These are phyloP conservation scores for Penicillium sp. DNA, from an alignment of 2,329 filamentous ascomycete species.

Conservation along the genomic window DNA sequence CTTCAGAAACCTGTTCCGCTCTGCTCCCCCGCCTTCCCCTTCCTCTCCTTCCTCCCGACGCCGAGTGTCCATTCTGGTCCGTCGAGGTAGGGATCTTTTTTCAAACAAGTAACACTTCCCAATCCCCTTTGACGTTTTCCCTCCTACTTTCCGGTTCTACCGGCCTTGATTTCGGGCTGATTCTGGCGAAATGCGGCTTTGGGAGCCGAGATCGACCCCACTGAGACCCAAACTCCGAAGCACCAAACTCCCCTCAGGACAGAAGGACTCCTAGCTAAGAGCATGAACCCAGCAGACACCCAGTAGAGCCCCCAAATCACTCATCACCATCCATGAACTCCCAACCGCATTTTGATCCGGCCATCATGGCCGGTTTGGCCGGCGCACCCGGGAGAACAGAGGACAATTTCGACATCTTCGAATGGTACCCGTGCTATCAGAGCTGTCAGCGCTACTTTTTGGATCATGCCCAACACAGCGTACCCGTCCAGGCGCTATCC, in stretches of 20 bases:
- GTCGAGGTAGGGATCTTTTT: slow-evolving; percentile 37
- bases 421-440: slow-evolving; percentile 90
- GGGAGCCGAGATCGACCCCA: slow-evolving; percentile 12
- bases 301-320: slow-evolving; percentile 14
- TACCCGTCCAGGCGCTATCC: slow-evolving; percentile 80
- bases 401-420: slow-evolving; percentile 66
- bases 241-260: slow-evolving; percentile 1
- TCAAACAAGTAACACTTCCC: slow-evolving; percentile 31
- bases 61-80: slow-evolving; percentile 33
- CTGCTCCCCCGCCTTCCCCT: slow-evolving; percentile 25
- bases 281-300: slow-evolving; percentile 15
- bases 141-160: background rate
- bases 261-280: slow-evolving; percentile 10
- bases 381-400: slow-evolving; percentile 39
- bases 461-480: slow-evolving; percentile 82
- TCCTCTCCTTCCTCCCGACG: slow-evolving; percentile 29
- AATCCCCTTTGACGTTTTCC: background rate
- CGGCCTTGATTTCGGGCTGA: background rate
- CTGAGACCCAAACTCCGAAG: slow-evolving; percentile 9
- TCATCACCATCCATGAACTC: slow-evolving; percentile 29
- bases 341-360: slow-evolving; percentile 36
- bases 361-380: slow-evolving; percentile 38
- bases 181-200: background rate
- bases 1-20: slow-evolving; percentile 35
- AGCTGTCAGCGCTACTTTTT: slow-evolving; percentile 90